Percentiles rank a stretch among this genome's conserved stretches.
Conservation (phyloP, 2,329 filamentous ascomycete species). For the Cladosporium sp. region DNA sequence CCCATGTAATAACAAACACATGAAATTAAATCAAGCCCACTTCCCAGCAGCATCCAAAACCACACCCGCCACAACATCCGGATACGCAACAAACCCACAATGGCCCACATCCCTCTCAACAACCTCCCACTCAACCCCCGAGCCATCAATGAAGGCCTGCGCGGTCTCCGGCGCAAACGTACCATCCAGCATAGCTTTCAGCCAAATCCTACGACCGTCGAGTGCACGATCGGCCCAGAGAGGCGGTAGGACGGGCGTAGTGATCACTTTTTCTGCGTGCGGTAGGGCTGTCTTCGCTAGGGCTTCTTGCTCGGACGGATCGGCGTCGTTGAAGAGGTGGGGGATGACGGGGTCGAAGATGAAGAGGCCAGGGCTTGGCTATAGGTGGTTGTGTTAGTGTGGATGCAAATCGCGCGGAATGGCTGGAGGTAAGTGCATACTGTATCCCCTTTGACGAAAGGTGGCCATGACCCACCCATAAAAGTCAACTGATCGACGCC, state of each 20-base stretch:
- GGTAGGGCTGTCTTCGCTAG: slow-evolving; percentile 12
- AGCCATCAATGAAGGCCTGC: slow-evolving; percentile 12
- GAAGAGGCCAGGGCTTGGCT: slow-evolving; percentile 12
- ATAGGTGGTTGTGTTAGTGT: neutral
- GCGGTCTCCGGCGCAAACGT: slow-evolving; percentile 13
- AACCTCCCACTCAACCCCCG: slow-evolving; percentile 15
- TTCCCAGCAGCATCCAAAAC: slow-evolving; percentile 5
- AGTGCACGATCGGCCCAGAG: slow-evolving; percentile 15
- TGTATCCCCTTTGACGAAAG: slow-evolving; percentile 3
- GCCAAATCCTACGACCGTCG: slow-evolving; percentile 15
- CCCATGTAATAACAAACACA: too few species aligned
- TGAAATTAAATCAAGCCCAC: slow-evolving; percentile 6
- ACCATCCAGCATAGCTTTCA: slow-evolving; percentile 12
- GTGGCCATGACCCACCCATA: slow-evolving; percentile 11
- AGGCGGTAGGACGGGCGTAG: slow-evolving; percentile 15
- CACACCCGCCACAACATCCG: slow-evolving; percentile 13
- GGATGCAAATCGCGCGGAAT: neutral
- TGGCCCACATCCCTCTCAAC: slow-evolving; percentile 16
- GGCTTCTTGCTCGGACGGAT: slow-evolving; percentile 8
- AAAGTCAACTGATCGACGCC: slow-evolving; percentile 13
- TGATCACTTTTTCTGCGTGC: slow-evolving; percentile 11
- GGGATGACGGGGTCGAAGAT: slow-evolving; percentile 12
- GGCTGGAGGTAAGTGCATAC: neutral
- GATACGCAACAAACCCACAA: slow-evolving; percentile 14
- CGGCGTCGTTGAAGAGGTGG: slow-evolving; percentile 15